Evolutionary conservation across 306 rosid genomes (phyloP).

Genomic region (Corylus avellana): DNA sequence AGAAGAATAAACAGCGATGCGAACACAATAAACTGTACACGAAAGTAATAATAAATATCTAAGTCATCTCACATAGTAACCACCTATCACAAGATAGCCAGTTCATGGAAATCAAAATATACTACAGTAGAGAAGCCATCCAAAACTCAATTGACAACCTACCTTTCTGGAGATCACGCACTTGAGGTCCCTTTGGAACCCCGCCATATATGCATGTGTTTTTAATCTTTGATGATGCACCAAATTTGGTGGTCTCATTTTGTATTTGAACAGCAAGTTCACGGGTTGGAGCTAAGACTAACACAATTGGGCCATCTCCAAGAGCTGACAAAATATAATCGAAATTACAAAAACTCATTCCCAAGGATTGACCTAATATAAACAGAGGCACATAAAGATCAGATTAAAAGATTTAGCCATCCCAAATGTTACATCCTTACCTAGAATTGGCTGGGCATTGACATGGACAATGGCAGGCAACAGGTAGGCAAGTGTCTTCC

Average conservation of each 20-base stretch:
- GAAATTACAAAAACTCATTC: neutral
- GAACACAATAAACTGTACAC: neutral
- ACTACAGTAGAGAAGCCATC: neutral
- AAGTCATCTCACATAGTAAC: neutral
- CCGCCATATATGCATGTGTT: constrained; percentile 97
- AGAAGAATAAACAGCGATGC: constrained; percentile 6
- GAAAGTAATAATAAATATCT: constrained; percentile 10
- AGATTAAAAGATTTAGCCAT: constrained; percentile 7
- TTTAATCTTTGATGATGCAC: constrained; percentile 95
- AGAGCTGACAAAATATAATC: constrained; percentile 56
- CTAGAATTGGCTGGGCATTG: constrained; percentile 91
- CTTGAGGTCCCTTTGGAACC: constrained; percentile 99
- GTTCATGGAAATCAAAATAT: constrained; percentile 3
- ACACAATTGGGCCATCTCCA: constrained; percentile 98
- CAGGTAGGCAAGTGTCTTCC: constrained; percentile 94
- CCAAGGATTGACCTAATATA: constrained; percentile 5
- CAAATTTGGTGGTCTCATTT: constrained; percentile 92
- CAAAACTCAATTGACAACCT: constrained; percentile 41
- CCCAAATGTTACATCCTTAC: constrained; percentile 41
- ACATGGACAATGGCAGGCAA: constrained; percentile 98
- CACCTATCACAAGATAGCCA: neutral
- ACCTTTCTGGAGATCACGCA: constrained; percentile 99
- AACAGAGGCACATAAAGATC: neutral
- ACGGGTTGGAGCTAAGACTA: constrained; percentile 96
- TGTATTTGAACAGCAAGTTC: constrained; percentile 98